These are phyloP conservation scores for Excoecaria agallocha DNA, from an alignment of 345 rosid genomes.

Conservation along the genomic window DNA sequence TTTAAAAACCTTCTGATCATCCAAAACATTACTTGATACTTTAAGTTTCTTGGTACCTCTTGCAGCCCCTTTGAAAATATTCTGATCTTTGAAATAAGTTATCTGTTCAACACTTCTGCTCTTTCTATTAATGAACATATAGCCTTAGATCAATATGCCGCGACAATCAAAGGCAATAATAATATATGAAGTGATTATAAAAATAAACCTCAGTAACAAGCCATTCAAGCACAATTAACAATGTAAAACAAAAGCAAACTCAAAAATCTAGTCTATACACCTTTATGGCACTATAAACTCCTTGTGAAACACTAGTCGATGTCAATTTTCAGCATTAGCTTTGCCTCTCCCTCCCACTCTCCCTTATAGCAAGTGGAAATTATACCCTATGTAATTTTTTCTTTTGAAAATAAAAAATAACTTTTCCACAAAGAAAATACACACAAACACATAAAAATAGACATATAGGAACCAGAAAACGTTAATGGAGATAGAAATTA, in stretches of 20 bases:
- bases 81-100: slow-evolving; percentile 50
- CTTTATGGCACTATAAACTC: not conserved
- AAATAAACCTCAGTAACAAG: not conserved
- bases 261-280: not conserved
- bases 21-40: slow-evolving; percentile 37
- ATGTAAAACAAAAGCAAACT: not conserved
- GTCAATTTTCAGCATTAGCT: not conserved
- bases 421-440: not conserved
- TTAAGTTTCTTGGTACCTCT: slow-evolving; percentile 53
- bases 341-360: not conserved
- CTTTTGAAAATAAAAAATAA: not conserved
- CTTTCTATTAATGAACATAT: slow-evolving; percentile 25
- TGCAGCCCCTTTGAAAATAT: slow-evolving; percentile 37
- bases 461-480: not conserved
- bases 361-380: not conserved
- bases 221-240: not conserved
- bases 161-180: slow-evolving; percentile 9
- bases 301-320: not conserved
- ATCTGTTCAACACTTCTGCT: slow-evolving; percentile 36
- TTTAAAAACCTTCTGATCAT: slow-evolving; percentile 44
- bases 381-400: not conserved
- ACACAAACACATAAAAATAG: not conserved
- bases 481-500: slow-evolving; percentile 30
- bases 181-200: not conserved
- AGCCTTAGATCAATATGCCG: not conserved